Evolutionary conservation across 225 moss, liverwort and hornwort genomes (phyloP).

Genomic region (Rhytidiadelphus loreus): DNA sequence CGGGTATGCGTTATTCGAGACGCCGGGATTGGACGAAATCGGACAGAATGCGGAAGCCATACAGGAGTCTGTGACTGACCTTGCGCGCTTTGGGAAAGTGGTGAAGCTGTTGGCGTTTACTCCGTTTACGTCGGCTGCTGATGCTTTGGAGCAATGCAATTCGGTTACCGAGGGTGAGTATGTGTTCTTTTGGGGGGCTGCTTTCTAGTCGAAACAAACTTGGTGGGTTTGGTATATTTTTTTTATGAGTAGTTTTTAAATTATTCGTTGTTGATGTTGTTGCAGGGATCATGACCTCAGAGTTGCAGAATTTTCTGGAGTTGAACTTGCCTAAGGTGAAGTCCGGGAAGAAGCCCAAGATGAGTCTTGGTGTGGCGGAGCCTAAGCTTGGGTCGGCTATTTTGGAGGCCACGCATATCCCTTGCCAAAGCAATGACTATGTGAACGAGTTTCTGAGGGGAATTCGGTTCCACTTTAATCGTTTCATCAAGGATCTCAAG

Average conservation of each 20-base stretch:
- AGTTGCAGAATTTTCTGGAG: conserved; percentile 79
- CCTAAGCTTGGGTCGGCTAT: conserved; percentile 84
- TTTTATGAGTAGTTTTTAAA: background rate
- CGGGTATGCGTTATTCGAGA: conserved; percentile 85
- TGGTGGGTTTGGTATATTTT: background rate
- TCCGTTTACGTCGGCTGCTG: conserved; percentile 86
- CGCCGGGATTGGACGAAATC: conserved; percentile 79
- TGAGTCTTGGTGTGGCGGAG: conserved; percentile 74
- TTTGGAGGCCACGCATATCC: conserved; percentile 66
- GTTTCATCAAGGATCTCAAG: conserved; percentile 81
- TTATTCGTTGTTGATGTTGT: background rate
- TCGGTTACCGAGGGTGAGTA: conserved; percentile 73
- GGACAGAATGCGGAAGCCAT: conserved; percentile 80
- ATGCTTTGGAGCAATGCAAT: conserved; percentile 81
- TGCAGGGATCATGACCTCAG: conserved; percentile 69
- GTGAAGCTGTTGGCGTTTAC: conserved; percentile 76
- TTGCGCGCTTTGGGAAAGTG: conserved; percentile 76
- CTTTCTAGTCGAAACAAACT: background rate
- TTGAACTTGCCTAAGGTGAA: conserved; percentile 81
- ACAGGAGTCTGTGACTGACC: conserved; percentile 77
- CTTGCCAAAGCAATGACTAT: conserved; percentile 81
- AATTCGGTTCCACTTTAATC: conserved; percentile 77
- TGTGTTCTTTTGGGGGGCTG: no score
- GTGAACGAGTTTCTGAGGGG: conserved; percentile 85
- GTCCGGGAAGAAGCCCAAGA: conserved; percentile 64